These are phyloP conservation scores for Phyllosticta ampelicida DNA, from an alignment of 2,329 filamentous ascomycete genomes.

Conservation along the genomic window DNA sequence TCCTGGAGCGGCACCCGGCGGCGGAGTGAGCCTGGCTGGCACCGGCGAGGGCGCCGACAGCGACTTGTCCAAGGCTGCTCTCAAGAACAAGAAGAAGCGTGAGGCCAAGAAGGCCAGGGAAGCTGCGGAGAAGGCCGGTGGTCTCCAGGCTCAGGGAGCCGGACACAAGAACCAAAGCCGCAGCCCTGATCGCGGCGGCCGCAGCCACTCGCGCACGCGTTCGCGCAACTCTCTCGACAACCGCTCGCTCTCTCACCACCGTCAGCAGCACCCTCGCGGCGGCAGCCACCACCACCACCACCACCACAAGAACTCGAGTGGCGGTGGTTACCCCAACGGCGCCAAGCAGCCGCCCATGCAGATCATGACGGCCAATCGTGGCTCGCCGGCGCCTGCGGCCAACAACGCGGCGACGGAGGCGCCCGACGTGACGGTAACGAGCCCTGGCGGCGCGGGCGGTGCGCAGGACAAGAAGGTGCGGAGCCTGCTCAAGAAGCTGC, in stretches of 20 bases:
- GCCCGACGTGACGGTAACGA: constrained; percentile 44
- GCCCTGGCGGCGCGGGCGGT: constrained; percentile 40
- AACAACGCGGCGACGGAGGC: constrained; percentile 13
- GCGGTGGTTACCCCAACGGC: neutral
- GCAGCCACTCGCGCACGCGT: constrained; percentile 45
- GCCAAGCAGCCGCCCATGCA: constrained; percentile 13
- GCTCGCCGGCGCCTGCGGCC: neutral
- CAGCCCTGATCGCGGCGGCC: constrained; percentile 55
- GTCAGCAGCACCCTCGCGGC: neutral
- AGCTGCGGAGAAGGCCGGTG: constrained; percentile 44
- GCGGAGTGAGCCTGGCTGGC: constrained; percentile 54
- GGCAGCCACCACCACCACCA: constrained; percentile 2
- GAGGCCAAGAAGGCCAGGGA: constrained; percentile 87
- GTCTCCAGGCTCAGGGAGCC: constrained; percentile 19
- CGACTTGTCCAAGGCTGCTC: constrained; percentile 67
- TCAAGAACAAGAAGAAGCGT: constrained; percentile 99
- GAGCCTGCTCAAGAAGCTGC: constrained; percentile 90
- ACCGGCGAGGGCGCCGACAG: constrained; percentile 57
- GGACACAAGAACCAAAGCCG: constrained; percentile 26
- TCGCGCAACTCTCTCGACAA: constrained; percentile 17
- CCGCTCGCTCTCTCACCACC: constrained; percentile 5
- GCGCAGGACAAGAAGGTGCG: constrained; percentile 92
- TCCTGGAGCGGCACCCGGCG: constrained; percentile 58
- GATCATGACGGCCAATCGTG: constrained; percentile 22
- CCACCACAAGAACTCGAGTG: neutral